Evolutionary conservation across 73 alveolate species (phyloP).

Genomic region (Uronychia setigera): DNA sequence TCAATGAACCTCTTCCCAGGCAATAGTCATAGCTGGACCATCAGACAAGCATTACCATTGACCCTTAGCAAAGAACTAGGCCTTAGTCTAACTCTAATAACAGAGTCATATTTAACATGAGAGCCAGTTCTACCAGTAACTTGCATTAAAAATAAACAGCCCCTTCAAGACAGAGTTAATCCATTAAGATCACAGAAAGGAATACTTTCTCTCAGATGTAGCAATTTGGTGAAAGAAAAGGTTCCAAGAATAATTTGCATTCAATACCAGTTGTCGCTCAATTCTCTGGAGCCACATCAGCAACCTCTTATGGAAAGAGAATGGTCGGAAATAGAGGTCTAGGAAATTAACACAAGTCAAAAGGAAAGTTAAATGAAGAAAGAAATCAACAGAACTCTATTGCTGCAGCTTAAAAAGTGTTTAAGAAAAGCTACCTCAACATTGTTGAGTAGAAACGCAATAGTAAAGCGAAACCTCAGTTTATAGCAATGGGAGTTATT

Average conservation of each 20-base stretch:
- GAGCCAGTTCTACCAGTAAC: neutral
- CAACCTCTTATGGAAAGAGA: neutral
- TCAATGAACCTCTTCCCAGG: neutral
- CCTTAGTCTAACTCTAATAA: neutral
- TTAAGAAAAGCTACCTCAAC: neutral
- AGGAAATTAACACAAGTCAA: neutral
- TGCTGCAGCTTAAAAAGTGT: neutral
- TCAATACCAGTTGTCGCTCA: neutral
- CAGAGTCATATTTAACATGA: neutral
- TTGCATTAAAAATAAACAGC: neutral
- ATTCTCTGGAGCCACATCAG: neutral
- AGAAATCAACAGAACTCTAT: neutral
- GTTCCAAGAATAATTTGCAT: neutral
- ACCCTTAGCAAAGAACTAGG: no score
- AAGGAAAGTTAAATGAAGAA: neutral
- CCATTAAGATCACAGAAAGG: neutral
- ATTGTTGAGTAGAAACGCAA: neutral
- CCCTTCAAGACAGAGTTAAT: no score
- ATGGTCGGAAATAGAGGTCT: neutral
- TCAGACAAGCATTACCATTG: neutral
- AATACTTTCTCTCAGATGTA: neutral
- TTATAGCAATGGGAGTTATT: no score
- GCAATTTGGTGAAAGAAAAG: neutral
- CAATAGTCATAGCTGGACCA: neutral
- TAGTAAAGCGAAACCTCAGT: neutral